Conservation (phyloP, 2,329 filamentous ascomycete species). For the Clarireedia monteithiana region DNA sequence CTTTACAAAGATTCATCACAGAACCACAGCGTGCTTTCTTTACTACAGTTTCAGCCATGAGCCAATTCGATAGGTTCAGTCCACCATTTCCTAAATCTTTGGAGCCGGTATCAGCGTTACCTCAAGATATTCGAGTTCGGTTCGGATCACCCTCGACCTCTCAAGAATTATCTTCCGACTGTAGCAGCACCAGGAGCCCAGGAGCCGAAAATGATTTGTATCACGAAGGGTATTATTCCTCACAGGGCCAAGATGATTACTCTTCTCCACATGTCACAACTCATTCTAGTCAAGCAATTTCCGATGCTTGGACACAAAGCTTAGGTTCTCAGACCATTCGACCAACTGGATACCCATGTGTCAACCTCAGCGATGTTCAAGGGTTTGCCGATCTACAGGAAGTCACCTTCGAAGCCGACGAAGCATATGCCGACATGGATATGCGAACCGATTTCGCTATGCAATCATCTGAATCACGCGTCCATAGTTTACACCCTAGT, state of each 20-base stretch:
- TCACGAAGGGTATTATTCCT: slow-evolving; percentile 15
- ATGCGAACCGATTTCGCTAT: slow-evolving; percentile 6
- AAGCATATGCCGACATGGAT: slow-evolving; percentile 14
- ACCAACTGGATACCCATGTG: slow-evolving; percentile 10
- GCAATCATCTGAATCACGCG: not conserved
- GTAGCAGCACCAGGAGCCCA: slow-evolving; percentile 19
- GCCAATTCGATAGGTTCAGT: not conserved
- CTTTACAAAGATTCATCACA: slow-evolving; percentile 18
- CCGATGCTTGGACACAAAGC: slow-evolving; percentile 2
- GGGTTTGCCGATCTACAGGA: slow-evolving; percentile 20
- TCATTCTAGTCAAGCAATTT: slow-evolving; percentile 10
- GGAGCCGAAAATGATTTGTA: slow-evolving; percentile 15
- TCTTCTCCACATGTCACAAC: not conserved
- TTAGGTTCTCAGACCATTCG: not conserved
- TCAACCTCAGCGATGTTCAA: slow-evolving; percentile 26
- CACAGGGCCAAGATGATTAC: slow-evolving; percentile 12
- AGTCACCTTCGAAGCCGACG: slow-evolving; percentile 13
- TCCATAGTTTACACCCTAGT: not conserved
- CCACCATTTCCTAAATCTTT: slow-evolving; percentile 4
- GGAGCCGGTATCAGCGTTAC: slow-evolving; percentile 15
- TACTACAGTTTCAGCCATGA: slow-evolving; percentile 6
- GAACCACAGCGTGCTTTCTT: slow-evolving; percentile 15
- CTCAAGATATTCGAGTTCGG: slow-evolving; percentile 9
- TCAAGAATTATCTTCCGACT: slow-evolving; percentile 18
- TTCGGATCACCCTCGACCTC: slow-evolving; percentile 21